Base-by-base conservation (phyloP, 2,329 filamentous ascomycete genomes). In the Dothistroma septosporum region DNA sequence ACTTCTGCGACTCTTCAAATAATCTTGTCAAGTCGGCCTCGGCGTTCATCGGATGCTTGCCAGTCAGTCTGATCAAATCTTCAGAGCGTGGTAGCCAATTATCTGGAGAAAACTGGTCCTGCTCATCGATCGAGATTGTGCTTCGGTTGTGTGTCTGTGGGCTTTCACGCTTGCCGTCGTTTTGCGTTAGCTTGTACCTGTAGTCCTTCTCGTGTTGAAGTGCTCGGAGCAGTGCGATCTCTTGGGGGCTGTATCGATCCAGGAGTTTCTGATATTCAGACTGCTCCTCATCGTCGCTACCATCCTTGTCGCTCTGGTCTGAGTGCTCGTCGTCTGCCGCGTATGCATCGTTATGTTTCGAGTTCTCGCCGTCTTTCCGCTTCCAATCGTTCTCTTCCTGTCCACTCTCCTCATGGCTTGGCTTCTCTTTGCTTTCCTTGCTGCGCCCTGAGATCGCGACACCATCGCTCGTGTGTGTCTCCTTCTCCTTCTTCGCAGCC, bases 11-110 rank as follows among this genome's bases (percentile, higher is more conserved):
- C 4, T 76, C 77, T 0, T 79, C 73, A 57, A 77, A 80, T 0
- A 84, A 74, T 12, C 68, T 67, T 1, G 69, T 69, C 1, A 83
- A 72, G 0, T 75, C 62, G 0, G 79, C 69, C 66, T 84, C 82
- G 2, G 76, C 79, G 59, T 84, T 84, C 58, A 84, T 62, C 0
- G 81, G 81, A 66, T 83, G 81, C 49, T 82, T 82, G 4, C 81
- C 81, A 0, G 80, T 83, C 19, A 81, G 64, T 0, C 82, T 77
- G 37, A 83, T 79, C 4, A 84, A 73, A 28, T 79, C 67, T 0
- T 72, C 70, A 1, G 75, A 77, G 9, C 80, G 76, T 3, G 80
- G 80, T 1, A 84, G 72, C 82, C 81, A 83, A 60, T 82, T 83
- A 67, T 84, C 80, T 0, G 80, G 80, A 1, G 77, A 78, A 63